Conservation (phyloP, 2,329 filamentous ascomycete genomes). For the Coniella lustricola region DNA sequence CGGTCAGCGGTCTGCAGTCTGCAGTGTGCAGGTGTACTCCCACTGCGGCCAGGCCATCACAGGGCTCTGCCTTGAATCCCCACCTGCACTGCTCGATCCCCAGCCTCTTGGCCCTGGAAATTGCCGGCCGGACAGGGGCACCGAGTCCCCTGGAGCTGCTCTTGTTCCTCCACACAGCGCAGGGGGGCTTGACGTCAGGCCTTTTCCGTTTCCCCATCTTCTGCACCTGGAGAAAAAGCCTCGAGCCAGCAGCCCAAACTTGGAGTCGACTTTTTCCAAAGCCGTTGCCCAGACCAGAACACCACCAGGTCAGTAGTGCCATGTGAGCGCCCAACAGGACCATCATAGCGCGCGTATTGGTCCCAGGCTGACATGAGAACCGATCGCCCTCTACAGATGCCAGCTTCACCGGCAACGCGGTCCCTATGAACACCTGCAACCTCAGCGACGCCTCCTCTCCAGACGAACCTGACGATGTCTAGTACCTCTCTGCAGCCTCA, state of each 20-base stretch:
- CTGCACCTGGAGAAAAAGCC: background rate
- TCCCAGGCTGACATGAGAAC: background rate
- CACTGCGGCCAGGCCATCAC: background rate
- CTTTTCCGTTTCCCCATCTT: slow-evolving; percentile 3
- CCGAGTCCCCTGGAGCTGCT: background rate
- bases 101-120: background rate
- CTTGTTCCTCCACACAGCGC: background rate
- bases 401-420: background rate
- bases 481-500: slow-evolving; percentile 3
- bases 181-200: slow-evolving; percentile 14
- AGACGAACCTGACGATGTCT: slow-evolving; percentile 14
- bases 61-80: background rate
- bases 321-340: too few relatives aligned
- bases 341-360: background rate
- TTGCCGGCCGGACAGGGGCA: slow-evolving; percentile 1
- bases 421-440: slow-evolving; percentile 8
- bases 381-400: background rate
- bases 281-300: background rate
- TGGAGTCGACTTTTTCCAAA: too few relatives aligned
- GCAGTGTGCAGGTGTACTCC: too few relatives aligned
- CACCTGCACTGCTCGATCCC: too few relatives aligned
- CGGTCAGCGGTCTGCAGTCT: too few relatives aligned
- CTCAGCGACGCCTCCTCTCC: background rate
- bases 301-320: background rate
- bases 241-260: background rate